A percentile compares a stretch with the other conserved stretches of the same genome.
These are phyloP conservation scores for Flammula alnicola DNA, from an alignment of 1,284 basidiomycete genomes.

Conservation along the genomic window DNA sequence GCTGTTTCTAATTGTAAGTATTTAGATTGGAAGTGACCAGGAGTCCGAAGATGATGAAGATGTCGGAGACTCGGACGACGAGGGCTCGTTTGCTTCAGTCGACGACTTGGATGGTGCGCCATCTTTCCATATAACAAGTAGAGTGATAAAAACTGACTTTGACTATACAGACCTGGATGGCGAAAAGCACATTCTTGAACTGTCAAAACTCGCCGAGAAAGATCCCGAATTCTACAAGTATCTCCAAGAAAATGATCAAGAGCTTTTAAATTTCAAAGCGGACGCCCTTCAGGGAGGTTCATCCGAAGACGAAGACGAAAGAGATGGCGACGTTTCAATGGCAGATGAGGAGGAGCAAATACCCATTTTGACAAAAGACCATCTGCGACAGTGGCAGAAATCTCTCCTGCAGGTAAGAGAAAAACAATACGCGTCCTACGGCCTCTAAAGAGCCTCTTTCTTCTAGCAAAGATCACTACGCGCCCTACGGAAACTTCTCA, in stretches of 20 bases:
- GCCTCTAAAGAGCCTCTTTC: slow-evolving; percentile 1
- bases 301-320: slow-evolving; percentile 42
- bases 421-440: neutral
- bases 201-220: slow-evolving; percentile 92
- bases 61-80: slow-evolving; percentile 58
- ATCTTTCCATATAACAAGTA: neutral
- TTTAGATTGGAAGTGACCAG: slow-evolving; percentile 42
- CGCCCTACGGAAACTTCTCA: slow-evolving; percentile 82
- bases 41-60: slow-evolving; percentile 51
- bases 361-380: slow-evolving; percentile 75
- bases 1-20: slow-evolving; percentile 21
- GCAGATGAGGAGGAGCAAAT: slow-evolving; percentile 35
- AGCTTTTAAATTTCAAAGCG: slow-evolving; percentile 81
- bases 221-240: slow-evolving; percentile 99
- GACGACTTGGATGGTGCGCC: slow-evolving; percentile 73
- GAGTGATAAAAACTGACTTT: neutral
- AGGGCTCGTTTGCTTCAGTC: slow-evolving; percentile 75
- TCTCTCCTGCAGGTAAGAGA: slow-evolving; percentile 79
- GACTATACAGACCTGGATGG: slow-evolving; percentile 59
- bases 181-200: slow-evolving; percentile 73
- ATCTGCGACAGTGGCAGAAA: slow-evolving; percentile 88
- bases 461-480: slow-evolving; percentile 83
- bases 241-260: slow-evolving; percentile 93
- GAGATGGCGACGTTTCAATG: slow-evolving; percentile 32
- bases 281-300: slow-evolving; percentile 48